Base-by-base conservation (phyloP, 192 early-diverging fungal species). In the Fimicolochytrium jonesii region DNA sequence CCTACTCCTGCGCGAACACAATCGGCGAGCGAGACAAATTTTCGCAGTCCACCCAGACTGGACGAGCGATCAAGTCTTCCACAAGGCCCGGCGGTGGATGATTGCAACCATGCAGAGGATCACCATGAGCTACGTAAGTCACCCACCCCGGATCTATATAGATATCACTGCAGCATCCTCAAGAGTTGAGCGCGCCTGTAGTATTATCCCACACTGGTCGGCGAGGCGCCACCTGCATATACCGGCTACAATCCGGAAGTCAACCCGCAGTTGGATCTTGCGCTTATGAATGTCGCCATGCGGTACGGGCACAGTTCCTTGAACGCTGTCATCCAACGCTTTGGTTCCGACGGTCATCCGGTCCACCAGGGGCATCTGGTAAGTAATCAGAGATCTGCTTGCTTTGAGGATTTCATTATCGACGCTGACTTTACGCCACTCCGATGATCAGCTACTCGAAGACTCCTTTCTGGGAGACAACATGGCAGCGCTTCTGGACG, bases 21-120 rank as follows among this genome's bases (percentile, higher is more conserved):
- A 77, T 31, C 47, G 75, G n/a, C 59, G 65, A 20, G 75, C 75
- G 7, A 23, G 66, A 18, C 41, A 67, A 13, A 29, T 77, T 10
- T 15, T 28, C 17, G 43, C 54, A n/a, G 30, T 36, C 7, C 33
- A 72, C 46, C 66, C 68, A 11, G 42, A 33, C 17, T 71, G 65
- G 69, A 45, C 33, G 17, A 61, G 62, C 26, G 76, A 73, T 15
- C 18, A 41, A 41, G 37, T 75, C 17, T 76, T 64, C 37, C 60
- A 76, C 20, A 39, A 64, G 26, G 64, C 73, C 17, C 41, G 75
- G 35, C 63, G 68, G 1, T 75, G 72, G 75, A 68, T 77, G 17
- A 77, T 77, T 61, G 69, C 72, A 3, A 61, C 76, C 9, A 45
- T 77, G 4, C 75, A 77, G 49, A 66, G 60, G 39, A 72, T 72